Conservation (phyloP, 2,329 filamentous ascomycete species). For the Westerdykella aurantiaca region DNA sequence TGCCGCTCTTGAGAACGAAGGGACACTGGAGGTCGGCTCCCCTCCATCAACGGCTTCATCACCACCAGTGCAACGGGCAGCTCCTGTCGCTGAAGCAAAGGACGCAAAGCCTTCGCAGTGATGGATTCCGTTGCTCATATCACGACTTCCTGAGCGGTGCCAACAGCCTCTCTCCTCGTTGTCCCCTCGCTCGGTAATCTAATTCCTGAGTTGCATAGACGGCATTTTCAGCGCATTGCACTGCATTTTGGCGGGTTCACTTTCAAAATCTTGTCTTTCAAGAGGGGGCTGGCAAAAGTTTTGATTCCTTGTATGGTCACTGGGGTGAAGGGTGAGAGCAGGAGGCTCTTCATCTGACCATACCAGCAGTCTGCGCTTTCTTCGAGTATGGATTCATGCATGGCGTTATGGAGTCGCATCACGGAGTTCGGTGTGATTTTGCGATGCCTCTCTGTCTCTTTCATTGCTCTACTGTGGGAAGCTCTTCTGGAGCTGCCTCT, state of each 20-base stretch:
- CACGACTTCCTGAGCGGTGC: background rate
- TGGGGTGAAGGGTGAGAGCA: too few species aligned
- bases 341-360: too few species aligned
- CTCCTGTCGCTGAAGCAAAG: constrained; percentile 14
- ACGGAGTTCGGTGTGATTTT: too few species aligned
- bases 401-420: too few species aligned
- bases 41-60: constrained; percentile 65
- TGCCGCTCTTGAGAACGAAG: constrained; percentile 51
- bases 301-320: constrained; percentile 11
- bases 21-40: constrained; percentile 55
- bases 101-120: constrained; percentile 35
- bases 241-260: constrained; percentile 34
- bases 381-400: too few species aligned
- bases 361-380: too few species aligned
- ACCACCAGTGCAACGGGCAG: constrained; percentile 56
- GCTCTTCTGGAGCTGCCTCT: too few species aligned
- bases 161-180: background rate
- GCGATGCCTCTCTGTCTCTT: too few species aligned
- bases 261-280: constrained; percentile 13
- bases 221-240: constrained; percentile 36
- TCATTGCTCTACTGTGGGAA: too few species aligned
- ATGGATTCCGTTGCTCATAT: constrained; percentile 18
- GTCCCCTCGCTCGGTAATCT: constrained; percentile 32
- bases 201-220: constrained; percentile 40
- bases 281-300: constrained; percentile 17